Base-by-base conservation (phyloP, 345 rosid genomes). In the Melaleuca alternifolia region DNA sequence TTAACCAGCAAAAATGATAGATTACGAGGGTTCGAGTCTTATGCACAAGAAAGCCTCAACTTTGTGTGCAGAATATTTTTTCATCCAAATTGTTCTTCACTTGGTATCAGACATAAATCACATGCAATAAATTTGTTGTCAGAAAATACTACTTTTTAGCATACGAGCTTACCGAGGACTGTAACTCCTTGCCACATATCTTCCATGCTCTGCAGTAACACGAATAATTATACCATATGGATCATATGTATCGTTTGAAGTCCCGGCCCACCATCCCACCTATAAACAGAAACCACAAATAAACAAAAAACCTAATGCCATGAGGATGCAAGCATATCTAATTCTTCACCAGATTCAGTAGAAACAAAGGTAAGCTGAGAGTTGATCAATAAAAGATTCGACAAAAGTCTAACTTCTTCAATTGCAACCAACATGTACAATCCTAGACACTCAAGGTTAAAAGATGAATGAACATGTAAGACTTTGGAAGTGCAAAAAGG, bases 191-290 rank as follows among this genome's bases (percentile, higher is more conserved):
- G 96, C 98, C 15, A 96, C 96, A 92, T 95, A 96, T 93, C 96
- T 94, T 88, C 98, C 99, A 92, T 97, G 97, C 91, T 97, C 99
- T 23, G 99, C 95, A 88, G 98, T 97, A 85, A 97, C 94, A 71
- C 90, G 93, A 87, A 97, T 91, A 89, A 97, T 94, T 86, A 97
- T 89, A 89, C 99, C 99, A 83, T 91, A 92, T 84, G 99, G 98
- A 91, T 95, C 95, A 52, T 92, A 90, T 86, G 84, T 92, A 93
- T 95, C 96, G 84, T 94, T 93, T 2, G 99, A 94, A 77, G 93
- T 89, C 56, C 99, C 99, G 56, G 98, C 92, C 98, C 99, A 97
- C 99, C 99, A 97, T 83, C 99, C 99, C 88, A 97, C 94, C 99
- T 97, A 75, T 48, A 89, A 89, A 44, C 87, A 84, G 88, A 50